A percentile compares a stretch with the other conserved stretches of the same genome.
Conservation (phyloP, 345 rosid species). For the Brassica cretica region DNA sequence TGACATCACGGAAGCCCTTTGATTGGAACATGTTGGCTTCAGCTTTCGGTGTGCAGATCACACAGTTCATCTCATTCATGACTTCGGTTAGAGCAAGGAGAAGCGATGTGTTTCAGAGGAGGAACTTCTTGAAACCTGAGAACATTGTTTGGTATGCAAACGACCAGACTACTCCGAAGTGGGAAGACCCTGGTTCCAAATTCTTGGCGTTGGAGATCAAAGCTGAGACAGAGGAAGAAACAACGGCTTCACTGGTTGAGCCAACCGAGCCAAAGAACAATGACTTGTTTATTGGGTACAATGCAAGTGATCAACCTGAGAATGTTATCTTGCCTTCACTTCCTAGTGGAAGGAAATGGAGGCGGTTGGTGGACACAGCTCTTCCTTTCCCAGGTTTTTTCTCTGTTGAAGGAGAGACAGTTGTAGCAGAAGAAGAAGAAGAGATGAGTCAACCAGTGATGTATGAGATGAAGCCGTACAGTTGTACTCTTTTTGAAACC, state of each 20-base stretch:
- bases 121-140: slow-evolving; percentile 63
- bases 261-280: slow-evolving; percentile 42
- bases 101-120: slow-evolving; percentile 67
- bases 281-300: slow-evolving; percentile 63
- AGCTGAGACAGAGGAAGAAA: slow-evolving; percentile 45
- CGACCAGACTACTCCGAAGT: slow-evolving; percentile 64
- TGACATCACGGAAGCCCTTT: slow-evolving; percentile 54
- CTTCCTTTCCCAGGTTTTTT: slow-evolving; percentile 85
- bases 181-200: slow-evolving; percentile 70
- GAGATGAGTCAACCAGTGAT: slow-evolving; percentile 47
- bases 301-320: slow-evolving; percentile 52
- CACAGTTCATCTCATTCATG: slow-evolving; percentile 71
- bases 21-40: slow-evolving; percentile 70
- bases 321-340: slow-evolving; percentile 56
- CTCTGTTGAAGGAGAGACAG: slow-evolving; percentile 54
- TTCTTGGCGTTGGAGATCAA: slow-evolving; percentile 75
- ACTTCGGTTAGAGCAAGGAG: slow-evolving; percentile 61
- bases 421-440: slow-evolving; percentile 38
- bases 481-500: slow-evolving; percentile 84
- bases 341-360: slow-evolving; percentile 66
- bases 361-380: slow-evolving; percentile 72
- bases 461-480: slow-evolving; percentile 76
- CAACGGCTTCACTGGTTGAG: slow-evolving; percentile 38
- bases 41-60: slow-evolving; percentile 66
- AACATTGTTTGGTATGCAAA: slow-evolving; percentile 78